Conservation (phyloP, 805 yeast genomes). For the Ogataea degrootiae region DNA sequence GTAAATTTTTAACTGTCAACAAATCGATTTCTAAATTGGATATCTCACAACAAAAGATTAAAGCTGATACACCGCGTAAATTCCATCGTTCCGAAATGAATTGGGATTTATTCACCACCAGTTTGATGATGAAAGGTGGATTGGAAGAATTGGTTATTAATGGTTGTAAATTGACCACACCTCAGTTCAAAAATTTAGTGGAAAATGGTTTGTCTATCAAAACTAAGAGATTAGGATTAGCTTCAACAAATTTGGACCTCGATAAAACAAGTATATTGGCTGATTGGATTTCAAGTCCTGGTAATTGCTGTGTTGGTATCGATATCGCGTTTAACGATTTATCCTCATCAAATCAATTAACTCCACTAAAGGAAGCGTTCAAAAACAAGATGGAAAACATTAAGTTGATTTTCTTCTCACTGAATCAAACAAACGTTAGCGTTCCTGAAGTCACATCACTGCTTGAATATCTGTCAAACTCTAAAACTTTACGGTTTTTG, state of each 20-base stretch:
- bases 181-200: constrained; percentile 37
- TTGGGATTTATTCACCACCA: constrained; percentile 45
- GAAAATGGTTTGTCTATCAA: constrained; percentile 35
- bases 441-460: constrained; percentile 35
- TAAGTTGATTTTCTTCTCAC: constrained; percentile 45
- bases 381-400: constrained; percentile 18
- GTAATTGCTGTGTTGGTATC: constrained; percentile 47
- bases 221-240: constrained; percentile 51
- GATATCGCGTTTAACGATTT: constrained; percentile 54
- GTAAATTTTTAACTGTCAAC: constrained; percentile 43
- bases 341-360: constrained; percentile 37
- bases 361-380: constrained; percentile 42
- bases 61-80: constrained; percentile 37
- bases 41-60: constrained; percentile 52
- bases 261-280: constrained; percentile 39
- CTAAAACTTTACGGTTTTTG: constrained; percentile 41
- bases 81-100: constrained; percentile 43
- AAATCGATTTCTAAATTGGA: constrained; percentile 44
- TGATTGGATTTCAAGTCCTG: constrained; percentile 41
- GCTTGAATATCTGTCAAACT: constrained; percentile 33
- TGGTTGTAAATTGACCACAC: constrained; percentile 46
- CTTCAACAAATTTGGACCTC: constrained; percentile 43
- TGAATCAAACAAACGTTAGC: constrained; percentile 45
- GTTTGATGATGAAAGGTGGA: constrained; percentile 44
- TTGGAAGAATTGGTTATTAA: constrained; percentile 54